Percentiles rank a stretch among this genome's conserved stretches.
These are phyloP conservation scores for Sclerospora graminicola DNA, from an alignment of 352 stramenopile genomes.

Conservation along the genomic window DNA sequence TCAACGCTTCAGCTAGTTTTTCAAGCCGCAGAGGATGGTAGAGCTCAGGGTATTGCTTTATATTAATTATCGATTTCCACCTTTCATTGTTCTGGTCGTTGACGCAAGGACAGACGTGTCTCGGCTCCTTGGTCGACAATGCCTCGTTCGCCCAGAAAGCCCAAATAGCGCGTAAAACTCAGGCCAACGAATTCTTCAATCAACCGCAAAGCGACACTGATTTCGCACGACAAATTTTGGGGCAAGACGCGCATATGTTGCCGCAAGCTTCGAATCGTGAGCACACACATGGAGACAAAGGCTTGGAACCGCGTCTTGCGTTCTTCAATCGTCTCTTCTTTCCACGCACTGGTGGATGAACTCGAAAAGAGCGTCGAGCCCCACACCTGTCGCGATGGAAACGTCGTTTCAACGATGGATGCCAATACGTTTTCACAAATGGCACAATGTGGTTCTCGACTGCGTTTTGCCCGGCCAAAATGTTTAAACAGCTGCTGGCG, in stretches of 20 bases:
- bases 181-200: constrained; percentile 68
- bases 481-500: constrained; percentile 54
- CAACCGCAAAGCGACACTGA: constrained; percentile 33
- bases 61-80: constrained; percentile 3
- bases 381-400: constrained; percentile 44
- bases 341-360: constrained; percentile 2
- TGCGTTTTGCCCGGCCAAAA: constrained; percentile 28
- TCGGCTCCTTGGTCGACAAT: constrained; percentile 26
- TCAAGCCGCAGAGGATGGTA: constrained; percentile 2
- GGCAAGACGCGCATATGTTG: constrained; percentile 48
- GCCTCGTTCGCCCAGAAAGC: constrained; percentile 56
- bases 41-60: background rate
- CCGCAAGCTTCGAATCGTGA: constrained; percentile 46
- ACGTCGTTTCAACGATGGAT: constrained; percentile 32
- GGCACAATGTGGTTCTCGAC: constrained; percentile 18
- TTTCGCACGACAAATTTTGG: constrained; percentile 39
- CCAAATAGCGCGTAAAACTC: constrained; percentile 52
- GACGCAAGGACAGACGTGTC: constrained; percentile 5
- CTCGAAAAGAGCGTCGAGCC: constrained; percentile 18
- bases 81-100: constrained; percentile 8
- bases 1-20: constrained; percentile 15
- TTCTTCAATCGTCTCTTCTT: constrained; percentile 28
- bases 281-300: constrained; percentile 41
- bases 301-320: constrained; percentile 44
- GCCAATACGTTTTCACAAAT: constrained; percentile 62